These are phyloP conservation scores for Chlamydomonas asymmetrica DNA, from an alignment of 139 green algal species.

Conservation along the genomic window DNA sequence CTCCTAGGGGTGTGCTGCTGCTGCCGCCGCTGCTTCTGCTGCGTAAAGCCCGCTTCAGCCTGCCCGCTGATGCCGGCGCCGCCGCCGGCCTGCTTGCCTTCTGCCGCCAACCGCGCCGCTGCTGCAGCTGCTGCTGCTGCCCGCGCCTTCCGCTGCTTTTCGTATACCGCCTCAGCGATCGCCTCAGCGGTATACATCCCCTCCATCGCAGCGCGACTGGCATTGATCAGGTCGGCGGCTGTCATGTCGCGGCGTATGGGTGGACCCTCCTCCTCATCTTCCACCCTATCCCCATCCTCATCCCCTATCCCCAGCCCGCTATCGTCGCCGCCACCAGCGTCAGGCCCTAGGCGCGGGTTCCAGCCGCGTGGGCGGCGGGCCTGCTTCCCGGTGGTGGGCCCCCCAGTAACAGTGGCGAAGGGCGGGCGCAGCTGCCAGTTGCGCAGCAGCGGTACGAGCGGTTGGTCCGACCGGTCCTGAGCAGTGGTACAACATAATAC, in stretches of 20 bases:
- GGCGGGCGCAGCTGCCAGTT: neutral
- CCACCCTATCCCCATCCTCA: neutral
- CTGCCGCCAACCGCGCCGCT: neutral
- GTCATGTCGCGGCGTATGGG: neutral
- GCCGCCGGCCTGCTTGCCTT: neutral
- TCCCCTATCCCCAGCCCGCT: neutral
- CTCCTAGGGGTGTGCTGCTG: neutral
- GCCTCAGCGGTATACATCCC: neutral
- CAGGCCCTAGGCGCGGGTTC: no score
- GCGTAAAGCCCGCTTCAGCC: neutral
- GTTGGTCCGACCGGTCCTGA: no score
- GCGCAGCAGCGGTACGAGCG: no score
- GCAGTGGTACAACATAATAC: no score
- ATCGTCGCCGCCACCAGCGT: neutral
- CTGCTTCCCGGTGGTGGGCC: no score
- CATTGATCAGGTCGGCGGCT: neutral
- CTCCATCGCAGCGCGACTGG: neutral
- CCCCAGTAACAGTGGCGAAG: no score
- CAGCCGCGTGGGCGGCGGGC: no score
- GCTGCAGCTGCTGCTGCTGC: conserved; percentile 3
- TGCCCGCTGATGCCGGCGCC: neutral
- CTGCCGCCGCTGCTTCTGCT: neutral
- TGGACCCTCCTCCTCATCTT: neutral
- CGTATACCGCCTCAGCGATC: neutral
- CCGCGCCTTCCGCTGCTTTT: neutral